A percentile compares a stretch with the other conserved stretches of the same genome.
phyloP scores from a whole-genome alignment of 345 rosid species.

The Corchorus olitorius region DNA sequence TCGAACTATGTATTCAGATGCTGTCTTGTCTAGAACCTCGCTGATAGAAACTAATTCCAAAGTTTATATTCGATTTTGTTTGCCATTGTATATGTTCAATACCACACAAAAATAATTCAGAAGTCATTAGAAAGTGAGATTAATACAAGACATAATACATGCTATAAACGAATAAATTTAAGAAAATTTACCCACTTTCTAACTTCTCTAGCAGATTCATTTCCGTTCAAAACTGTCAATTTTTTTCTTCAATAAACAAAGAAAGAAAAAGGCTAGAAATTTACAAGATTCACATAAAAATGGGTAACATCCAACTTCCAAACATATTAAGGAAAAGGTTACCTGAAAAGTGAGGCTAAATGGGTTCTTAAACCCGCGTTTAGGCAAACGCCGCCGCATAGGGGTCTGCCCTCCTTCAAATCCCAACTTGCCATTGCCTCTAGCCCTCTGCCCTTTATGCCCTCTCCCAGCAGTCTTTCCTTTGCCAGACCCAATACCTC shows the following conservation, averaged over 20 bases:
- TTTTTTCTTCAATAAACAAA: background rate
- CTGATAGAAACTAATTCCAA: background rate
- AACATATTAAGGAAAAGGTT: background rate
- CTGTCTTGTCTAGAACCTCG: too few relatives aligned
- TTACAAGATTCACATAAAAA: background rate
- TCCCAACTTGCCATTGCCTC: conserved; percentile 84
- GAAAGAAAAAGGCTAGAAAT: background rate
- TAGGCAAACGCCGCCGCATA: conserved; percentile 83
- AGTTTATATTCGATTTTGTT: background rate
- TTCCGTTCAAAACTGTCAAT: background rate
- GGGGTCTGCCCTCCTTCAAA: conserved; percentile 99
- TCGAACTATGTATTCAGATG: too few relatives aligned
- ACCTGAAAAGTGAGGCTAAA: conserved; percentile 93
- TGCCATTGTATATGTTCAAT: background rate
- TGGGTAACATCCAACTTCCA: background rate
- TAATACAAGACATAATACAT: background rate
- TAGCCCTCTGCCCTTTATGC: conserved; percentile 93
- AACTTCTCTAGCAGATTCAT: background rate
- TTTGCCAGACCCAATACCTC: conserved; percentile 97
- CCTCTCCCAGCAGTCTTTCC: conserved; percentile 98
- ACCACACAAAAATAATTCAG: background rate
- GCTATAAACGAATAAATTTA: background rate
- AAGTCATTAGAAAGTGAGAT: background rate
- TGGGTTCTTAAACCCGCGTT: conserved; percentile 90
- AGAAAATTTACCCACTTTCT: background rate